These are phyloP conservation scores for Corymbia maculata DNA, from an alignment of 345 rosid species.

Conservation along the genomic window DNA sequence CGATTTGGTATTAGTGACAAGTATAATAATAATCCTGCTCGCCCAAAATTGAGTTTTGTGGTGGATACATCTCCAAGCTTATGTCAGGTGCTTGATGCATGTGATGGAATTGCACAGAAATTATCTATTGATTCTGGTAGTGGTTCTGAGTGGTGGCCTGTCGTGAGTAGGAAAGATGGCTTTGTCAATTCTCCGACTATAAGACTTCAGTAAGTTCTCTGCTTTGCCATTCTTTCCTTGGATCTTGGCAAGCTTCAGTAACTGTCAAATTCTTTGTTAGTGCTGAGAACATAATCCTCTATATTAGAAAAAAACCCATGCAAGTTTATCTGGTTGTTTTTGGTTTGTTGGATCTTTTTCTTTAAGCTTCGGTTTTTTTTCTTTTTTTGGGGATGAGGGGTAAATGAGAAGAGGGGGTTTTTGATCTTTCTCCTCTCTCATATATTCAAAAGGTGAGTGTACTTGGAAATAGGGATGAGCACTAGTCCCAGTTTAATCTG, in stretches of 20 bases:
- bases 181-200: constrained; percentile 32
- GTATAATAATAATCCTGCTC: constrained; percentile 45
- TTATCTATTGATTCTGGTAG: constrained; percentile 39
- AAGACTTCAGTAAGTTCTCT: constrained; percentile 62
- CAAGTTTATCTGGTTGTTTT: neutral
- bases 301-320: neutral
- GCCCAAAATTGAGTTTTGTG: constrained; percentile 55
- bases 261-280: neutral
- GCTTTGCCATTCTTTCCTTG: neutral
- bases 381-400: neutral
- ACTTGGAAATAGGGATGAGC: neutral
- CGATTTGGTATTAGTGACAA: constrained; percentile 49
- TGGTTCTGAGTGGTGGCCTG: constrained; percentile 57
- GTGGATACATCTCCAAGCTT: constrained; percentile 49
- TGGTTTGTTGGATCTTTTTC: neutral
- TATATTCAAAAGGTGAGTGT: neutral
- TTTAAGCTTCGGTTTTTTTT: neutral
- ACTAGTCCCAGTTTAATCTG: neutral
- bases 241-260: neutral
- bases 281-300: neutral
- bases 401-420: neutral
- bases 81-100: constrained; percentile 48
- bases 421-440: neutral
- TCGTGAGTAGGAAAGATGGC: constrained; percentile 24
- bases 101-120: constrained; percentile 39